Percentiles rank a stretch among this genome's conserved stretches.
phyloP scores from a whole-genome alignment of 2,329 filamentous ascomycete species.

The Biscogniauxia marginata region DNA sequence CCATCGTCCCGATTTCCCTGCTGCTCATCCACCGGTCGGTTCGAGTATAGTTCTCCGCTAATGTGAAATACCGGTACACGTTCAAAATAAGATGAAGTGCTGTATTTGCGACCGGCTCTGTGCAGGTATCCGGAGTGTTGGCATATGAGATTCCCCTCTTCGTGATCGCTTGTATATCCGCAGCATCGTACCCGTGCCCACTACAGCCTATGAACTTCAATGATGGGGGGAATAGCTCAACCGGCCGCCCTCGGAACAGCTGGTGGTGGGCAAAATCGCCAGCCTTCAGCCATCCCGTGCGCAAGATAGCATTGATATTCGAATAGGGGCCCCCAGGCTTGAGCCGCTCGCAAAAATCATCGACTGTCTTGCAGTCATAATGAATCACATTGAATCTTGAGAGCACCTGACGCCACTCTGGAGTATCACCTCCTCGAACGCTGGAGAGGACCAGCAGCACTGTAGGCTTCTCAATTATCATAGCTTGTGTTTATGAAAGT shows the following conservation, averaged over 20 bases:
- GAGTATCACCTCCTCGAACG: constrained; percentile 8
- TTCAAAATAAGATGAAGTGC: constrained; percentile 25
- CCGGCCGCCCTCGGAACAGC: constrained; percentile 24
- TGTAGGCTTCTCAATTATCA: constrained; percentile 12
- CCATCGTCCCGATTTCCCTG: constrained; percentile 18
- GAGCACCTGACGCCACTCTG: constrained; percentile 8
- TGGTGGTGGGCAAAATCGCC: constrained; percentile 28
- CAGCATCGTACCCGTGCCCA: constrained; percentile 30
- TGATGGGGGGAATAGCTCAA: constrained; percentile 19
- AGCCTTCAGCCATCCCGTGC: constrained; percentile 33
- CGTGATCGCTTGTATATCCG: constrained; percentile 24
- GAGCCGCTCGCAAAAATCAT: constrained; percentile 26
- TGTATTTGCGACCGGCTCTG: constrained; percentile 29
- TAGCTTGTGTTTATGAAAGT: too few species aligned
- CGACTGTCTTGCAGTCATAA: constrained; percentile 22
- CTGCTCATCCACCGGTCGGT: constrained; percentile 15
- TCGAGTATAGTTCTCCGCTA: constrained; percentile 21
- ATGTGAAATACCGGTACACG: constrained; percentile 24
- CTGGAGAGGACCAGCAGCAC: constrained; percentile 14
- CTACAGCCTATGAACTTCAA: constrained; percentile 25
- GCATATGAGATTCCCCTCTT: constrained; percentile 29
- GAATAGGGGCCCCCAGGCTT: constrained; percentile 29
- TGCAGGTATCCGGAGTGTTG: constrained; percentile 32
- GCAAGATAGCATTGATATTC: constrained; percentile 29
- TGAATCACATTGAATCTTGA: constrained; percentile 20